Evolutionary conservation across 192 early-diverging fungal species (phyloP), one percentile per base, ranked within the genome.

Genomic region (Linnemannia hyalina): DNA sequence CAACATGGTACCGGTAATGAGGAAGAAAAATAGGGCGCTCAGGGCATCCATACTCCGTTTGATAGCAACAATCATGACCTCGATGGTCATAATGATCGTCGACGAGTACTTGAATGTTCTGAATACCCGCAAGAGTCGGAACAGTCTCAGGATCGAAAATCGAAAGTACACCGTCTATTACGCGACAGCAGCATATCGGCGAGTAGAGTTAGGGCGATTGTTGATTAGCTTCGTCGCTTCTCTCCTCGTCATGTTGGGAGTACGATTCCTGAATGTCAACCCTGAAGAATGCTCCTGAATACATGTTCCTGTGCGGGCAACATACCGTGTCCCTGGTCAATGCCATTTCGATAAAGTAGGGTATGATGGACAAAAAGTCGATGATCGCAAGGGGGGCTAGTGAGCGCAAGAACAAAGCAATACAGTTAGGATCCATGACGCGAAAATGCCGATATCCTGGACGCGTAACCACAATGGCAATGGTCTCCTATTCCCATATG

Each of bases 21-120:
- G 85, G 78, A 96, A 95, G 65, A 96, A 91, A 73, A 95, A 88
- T 26, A 96, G 87, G 4, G 94, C 95, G 38, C 91, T 86, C 68
- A 96, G 75, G 0, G 94, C 94, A 83, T 96, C 95, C 36, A 92
- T 87, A 76, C 92, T 93, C 73, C 94, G 89, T 70, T 93, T 93
- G 22, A 95, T 90, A 36, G 95, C 94, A 26, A 95, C 90, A 73
- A 96, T 92, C 92, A 96, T 93, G 38, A 96, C 95, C 68, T 96
- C 95, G 20, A 96, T 95, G 4, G 94, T 95, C 91, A 96, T 92
- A 68, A 95, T 91, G 77, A 96, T 91, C 16, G 95, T 91, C 71
- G 93, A 94, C 73, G 94, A 95, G 83, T 96, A 94, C 78, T 95
- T 95, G 83, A 95, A 96, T n/a, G 92, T 93, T 68, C 94, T 95